A percentile compares a stretch with the other conserved stretches of the same genome.
Evolutionary conservation across 2,329 filamentous ascomycete species (phyloP).

Genomic region (Paradendryphiella salina): DNA sequence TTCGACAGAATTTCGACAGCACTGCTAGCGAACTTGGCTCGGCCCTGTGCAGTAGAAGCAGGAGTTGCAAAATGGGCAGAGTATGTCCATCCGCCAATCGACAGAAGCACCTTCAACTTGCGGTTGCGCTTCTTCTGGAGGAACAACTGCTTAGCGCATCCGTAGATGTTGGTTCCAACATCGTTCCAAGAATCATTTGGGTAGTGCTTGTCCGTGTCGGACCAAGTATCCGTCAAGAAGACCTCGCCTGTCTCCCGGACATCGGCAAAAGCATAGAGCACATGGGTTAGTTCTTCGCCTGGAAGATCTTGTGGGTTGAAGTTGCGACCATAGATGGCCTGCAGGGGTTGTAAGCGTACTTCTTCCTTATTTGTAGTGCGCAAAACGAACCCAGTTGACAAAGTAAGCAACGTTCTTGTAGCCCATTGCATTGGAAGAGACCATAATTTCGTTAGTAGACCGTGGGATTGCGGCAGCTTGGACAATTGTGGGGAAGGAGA

Average conservation of each 20-base stretch:
- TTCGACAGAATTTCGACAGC: conserved; percentile 40
- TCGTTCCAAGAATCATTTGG: conserved; percentile 47
- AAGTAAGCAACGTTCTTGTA: conserved; percentile 47
- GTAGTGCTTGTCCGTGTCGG: conserved; percentile 47
- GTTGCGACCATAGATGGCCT: conserved; percentile 47
- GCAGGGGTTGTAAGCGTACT: conserved; percentile 6
- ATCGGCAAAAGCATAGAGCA: conserved; percentile 48
- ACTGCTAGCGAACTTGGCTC: conserved; percentile 41
- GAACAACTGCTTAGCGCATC: conserved; percentile 45
- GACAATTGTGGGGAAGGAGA: conserved; percentile 25
- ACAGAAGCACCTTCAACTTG: conserved; percentile 45
- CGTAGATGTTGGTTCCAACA: conserved; percentile 45
- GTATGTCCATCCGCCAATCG: conserved; percentile 48
- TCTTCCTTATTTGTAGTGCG: conserved; percentile 1
- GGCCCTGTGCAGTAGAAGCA: conserved; percentile 36
- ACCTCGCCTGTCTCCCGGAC: conserved; percentile 45
- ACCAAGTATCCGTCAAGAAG: conserved; percentile 45
- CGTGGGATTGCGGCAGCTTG: conserved; percentile 31
- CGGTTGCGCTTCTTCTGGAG: conserved; percentile 44
- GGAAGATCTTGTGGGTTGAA: conserved; percentile 44
- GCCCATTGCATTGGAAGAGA: conserved; percentile 27
- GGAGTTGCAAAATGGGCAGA: conserved; percentile 43
- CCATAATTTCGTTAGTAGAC: conserved; percentile 13
- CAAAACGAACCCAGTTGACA: conserved; percentile 43
- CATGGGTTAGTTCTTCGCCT: conserved; percentile 41